Base-by-base conservation (phyloP, 2,329 filamentous ascomycete species). In the Dissoconium aciculare region DNA sequence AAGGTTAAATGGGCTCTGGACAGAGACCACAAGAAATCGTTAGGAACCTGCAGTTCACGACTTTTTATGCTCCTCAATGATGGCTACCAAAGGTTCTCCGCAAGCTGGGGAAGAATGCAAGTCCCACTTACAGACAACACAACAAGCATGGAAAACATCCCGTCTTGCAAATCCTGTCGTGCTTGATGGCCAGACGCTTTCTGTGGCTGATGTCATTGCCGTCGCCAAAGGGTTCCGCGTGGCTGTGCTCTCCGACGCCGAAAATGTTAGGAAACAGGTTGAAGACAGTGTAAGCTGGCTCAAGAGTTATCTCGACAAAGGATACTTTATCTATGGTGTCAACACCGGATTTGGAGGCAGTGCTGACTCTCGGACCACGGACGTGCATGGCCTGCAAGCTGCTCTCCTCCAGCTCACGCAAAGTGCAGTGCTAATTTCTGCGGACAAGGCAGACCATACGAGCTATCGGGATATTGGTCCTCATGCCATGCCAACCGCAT, bases 321-420 rank as follows among this genome's bases (percentile, higher is more conserved):
- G 33, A 3, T 16, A 25, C 8, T 19, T 17, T 11, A 4, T 29
- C n/a, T 15, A 8, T 36, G 37, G 39, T 15, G 35, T 64, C 59
- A 78, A 72, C 41, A 78, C 74, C 0, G 72, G 72, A 5, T 77
- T 76, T 40, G 74, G 74, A 5, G 73, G 72, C 15, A 73, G 65
- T 31, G 74, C 74, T 10, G 69, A 77, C 45, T 60, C 64, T 0
- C 60, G 71, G 5, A 75, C 69, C 1, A 54, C 59, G 4, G 49
- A 66, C 15, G 51, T 63, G 25, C 41, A 56, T 9, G 57, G 55
- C 13, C 60, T 77, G 5, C 73, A 78, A 46, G 57, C 59, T 10
- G 62, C 63, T 0, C 51, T 75, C 5, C 55, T 74, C 12, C 71
- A 74, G 45, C 64, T 69, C 37, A 58, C 61, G 11, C 62, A 67